A percentile compares a stretch with the other conserved stretches of the same genome.
phyloP scores from a whole-genome alignment of 805 yeast genomes.

The Teunomyces gatunensis region DNA sequence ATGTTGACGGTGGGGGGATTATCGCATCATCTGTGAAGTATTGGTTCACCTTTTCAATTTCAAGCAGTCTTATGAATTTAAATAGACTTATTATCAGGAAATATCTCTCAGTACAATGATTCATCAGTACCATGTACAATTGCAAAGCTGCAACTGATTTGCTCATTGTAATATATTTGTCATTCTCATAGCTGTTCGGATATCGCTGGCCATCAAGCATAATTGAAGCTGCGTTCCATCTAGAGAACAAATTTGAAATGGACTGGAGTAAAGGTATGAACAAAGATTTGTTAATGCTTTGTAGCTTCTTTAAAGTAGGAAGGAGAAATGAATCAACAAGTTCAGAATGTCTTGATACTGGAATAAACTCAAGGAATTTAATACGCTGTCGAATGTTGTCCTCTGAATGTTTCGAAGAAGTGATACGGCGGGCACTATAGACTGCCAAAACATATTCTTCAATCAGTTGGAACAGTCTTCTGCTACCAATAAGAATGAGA shows the following conservation, averaged over 20 bases:
- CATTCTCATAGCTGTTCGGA: constrained; percentile 8
- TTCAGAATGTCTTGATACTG: not conserved
- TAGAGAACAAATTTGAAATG: constrained; percentile 4
- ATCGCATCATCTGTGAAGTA: constrained; percentile 16
- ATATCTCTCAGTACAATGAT: not conserved
- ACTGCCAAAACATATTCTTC: constrained; percentile 12
- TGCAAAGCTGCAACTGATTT: constrained; percentile 9
- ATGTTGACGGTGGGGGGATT: constrained; percentile 39
- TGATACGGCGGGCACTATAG: not conserved
- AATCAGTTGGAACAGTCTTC: constrained; percentile 17
- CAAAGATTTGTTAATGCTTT: not conserved
- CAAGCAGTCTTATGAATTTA: constrained; percentile 13
- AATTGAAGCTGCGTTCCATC: constrained; percentile 4
- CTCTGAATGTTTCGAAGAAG: not conserved
- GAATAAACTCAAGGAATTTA: constrained; percentile 4
- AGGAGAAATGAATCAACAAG: constrained; percentile 4
- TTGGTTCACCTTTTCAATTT: constrained; percentile 6
- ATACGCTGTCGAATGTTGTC: constrained; percentile 2
- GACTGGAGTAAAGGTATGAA: constrained; percentile 5
- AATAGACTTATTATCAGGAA: constrained; percentile 5
- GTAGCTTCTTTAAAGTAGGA: constrained; percentile 1
- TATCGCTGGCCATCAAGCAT: not conserved
- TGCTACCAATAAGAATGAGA: constrained; percentile 9
- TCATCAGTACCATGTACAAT: not conserved
- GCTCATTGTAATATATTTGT: constrained; percentile 6